Conservation (phyloP, 495 filamentous ascomycete genomes). For the Lasiosphaeria hispida region DNA sequence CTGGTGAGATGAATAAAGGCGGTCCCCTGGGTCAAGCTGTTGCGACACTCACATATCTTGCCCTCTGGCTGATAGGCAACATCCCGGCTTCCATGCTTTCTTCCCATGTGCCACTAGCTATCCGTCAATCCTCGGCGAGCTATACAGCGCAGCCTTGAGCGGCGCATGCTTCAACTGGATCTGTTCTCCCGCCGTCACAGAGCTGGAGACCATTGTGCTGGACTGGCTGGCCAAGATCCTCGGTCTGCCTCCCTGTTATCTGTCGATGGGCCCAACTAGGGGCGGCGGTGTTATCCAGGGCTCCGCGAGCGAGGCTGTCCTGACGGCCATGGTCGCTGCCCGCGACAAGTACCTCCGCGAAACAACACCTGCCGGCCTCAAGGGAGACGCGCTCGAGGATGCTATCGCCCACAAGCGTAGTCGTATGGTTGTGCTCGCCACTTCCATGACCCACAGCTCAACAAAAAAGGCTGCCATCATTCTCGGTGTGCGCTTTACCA, state of each 20-base stretch:
- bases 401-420: slow-evolving; percentile 62
- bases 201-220: slow-evolving; percentile 84
- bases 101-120: slow-evolving; percentile 82
- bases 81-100: slow-evolving; percentile 95
- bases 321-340: slow-evolving; percentile 84
- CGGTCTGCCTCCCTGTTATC: slow-evolving; percentile 68
- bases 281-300: slow-evolving; percentile 96
- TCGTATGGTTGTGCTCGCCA: slow-evolving; percentile 76
- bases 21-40: too few species aligned
- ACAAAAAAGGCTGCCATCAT: slow-evolving; percentile 87
- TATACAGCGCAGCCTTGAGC: slow-evolving; percentile 85
- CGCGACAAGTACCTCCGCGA: slow-evolving; percentile 74
- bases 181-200: slow-evolving; percentile 91
- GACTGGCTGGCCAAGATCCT: slow-evolving; percentile 85
- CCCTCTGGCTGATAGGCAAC: slow-evolving; percentile 47
- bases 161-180: slow-evolving; percentile 97
- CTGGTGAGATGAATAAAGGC: slow-evolving; percentile 53
- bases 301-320: slow-evolving; percentile 84
- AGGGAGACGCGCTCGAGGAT: slow-evolving; percentile 59
- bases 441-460: slow-evolving; percentile 74
- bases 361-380: slow-evolving; percentile 51
- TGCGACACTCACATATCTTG: too few species aligned
- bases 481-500: slow-evolving; percentile 73
- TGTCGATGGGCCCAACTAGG: slow-evolving; percentile 66
- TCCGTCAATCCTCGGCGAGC: slow-evolving; percentile 87